Base-by-base conservation (phyloP, 2,329 filamentous ascomycete genomes). In the Scytalidium lignicola region DNA sequence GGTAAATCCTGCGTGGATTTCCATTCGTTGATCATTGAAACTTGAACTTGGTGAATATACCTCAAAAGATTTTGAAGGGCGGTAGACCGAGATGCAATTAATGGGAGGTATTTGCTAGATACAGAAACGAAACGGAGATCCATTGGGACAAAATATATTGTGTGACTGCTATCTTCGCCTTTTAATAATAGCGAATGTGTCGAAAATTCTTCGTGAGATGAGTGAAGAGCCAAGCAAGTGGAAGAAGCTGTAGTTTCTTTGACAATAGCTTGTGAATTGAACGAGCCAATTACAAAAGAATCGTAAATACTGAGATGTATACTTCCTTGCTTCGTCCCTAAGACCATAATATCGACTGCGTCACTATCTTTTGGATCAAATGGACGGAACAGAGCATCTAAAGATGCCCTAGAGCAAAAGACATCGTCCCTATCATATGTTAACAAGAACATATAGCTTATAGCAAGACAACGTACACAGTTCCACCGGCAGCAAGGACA, bases 81-180 rank as follows among this genome's bases (percentile, higher is more conserved):
- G 0, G 91, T 95, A 3, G 90, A 86, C 60, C 95, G 95, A 15
- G 86, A 90, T 1, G 91, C 86, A 12, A 97, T 75, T 3, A 96
- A 75, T 22, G 91, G 88, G 2, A 97, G 72, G 61, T 95, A 88
- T 49, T 90, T 81, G 2, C 88, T 88, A 2, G 84, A 85, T 13
- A 84, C 84, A 2, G 84, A 83, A 43, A 95, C 81, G 61, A 96
- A 95, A 0, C 85, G 82, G n/a, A 96, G 73, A 58, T 95, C 88
- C 64, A 95, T 80, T 1, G 87, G 87, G 0, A 91, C 72, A n/a
- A 92, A 69, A 51, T 81, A 76, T 9, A 85, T 62, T 15, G 65
- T 55, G 22, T 72, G 56, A 6, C 61, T 65, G 5, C 72, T 66
- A 1, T 65, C 62, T 18, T 66, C 67, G n/a, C 70, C 66, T 47